phyloP scores from a whole-genome alignment of 2,329 filamentous ascomycete genomes.

The Alternaria solani region DNA sequence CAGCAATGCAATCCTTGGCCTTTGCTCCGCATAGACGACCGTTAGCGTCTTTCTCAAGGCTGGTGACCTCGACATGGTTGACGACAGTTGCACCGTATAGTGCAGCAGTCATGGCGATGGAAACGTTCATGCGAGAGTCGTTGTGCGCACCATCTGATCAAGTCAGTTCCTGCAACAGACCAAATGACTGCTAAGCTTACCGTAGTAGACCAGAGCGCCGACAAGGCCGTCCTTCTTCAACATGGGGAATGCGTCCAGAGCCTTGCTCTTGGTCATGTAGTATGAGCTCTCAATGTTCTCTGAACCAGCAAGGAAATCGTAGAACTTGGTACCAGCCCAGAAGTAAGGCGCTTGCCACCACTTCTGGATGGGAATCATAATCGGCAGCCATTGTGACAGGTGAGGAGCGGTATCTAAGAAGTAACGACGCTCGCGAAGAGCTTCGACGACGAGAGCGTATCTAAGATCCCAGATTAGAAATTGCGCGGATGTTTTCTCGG shows the following conservation, averaged over 20 bases:
- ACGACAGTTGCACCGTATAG: slow-evolving; percentile 83
- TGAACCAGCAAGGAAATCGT: slow-evolving; percentile 83
- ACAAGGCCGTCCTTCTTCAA: slow-evolving; percentile 79
- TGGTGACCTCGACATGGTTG: slow-evolving; percentile 83
- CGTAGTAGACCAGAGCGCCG: slow-evolving; percentile 87
- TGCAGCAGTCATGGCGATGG: slow-evolving; percentile 86
- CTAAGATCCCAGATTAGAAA: slow-evolving; percentile 30
- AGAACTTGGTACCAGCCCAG: slow-evolving; percentile 80
- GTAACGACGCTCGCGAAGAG: slow-evolving; percentile 81
- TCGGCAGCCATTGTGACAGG: slow-evolving; percentile 80
- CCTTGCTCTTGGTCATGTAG: slow-evolving; percentile 86
- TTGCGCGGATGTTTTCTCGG: not conserved
- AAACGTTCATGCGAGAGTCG: slow-evolving; percentile 91
- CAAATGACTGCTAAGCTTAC: slow-evolving; percentile 47
- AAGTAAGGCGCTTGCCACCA: slow-evolving; percentile 87
- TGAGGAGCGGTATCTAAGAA: slow-evolving; percentile 85
- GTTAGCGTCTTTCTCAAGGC: slow-evolving; percentile 74
- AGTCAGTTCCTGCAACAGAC: slow-evolving; percentile 31
- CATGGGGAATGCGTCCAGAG: slow-evolving; percentile 88
- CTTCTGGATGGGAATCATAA: slow-evolving; percentile 81
- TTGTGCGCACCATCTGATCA: slow-evolving; percentile 81
- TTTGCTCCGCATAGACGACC: slow-evolving; percentile 78
- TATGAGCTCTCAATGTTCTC: slow-evolving; percentile 91
- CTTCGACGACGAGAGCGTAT: slow-evolving; percentile 79
- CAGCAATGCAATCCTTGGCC: slow-evolving; percentile 74